phyloP scores from a whole-genome alignment of 1,284 basidiomycete genomes.

The Sphaerobolus stellatus region DNA sequence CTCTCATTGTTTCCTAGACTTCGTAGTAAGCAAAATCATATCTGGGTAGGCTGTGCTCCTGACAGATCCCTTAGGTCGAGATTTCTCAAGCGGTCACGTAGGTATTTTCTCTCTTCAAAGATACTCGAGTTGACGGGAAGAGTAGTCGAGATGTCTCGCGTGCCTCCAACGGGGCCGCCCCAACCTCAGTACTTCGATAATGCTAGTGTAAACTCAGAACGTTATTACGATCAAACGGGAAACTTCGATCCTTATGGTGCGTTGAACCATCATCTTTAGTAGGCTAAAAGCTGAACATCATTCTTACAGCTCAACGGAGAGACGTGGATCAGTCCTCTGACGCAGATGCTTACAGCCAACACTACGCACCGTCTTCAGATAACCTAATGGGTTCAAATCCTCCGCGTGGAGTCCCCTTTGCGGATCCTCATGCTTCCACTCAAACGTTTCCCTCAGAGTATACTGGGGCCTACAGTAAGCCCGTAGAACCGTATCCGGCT shows the following conservation, averaged over 20 bases:
- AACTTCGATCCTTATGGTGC: constrained; percentile 65
- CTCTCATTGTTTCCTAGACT: no score
- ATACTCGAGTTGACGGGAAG: no score
- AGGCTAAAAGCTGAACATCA: constrained; percentile 1
- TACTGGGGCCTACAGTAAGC: no score
- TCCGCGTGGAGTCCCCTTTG: constrained; percentile 53
- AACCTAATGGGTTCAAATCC: constrained; percentile 50
- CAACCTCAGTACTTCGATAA: constrained; percentile 26
- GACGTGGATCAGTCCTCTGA: constrained; percentile 71
- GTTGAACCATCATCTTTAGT: constrained; percentile 28
- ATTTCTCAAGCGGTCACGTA: no score
- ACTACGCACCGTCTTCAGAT: constrained; percentile 69
- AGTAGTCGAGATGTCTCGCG: no score
- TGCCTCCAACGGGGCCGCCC: no score
- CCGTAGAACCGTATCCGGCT: constrained; percentile 88
- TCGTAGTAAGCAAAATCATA: no score
- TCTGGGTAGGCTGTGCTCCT: no score
- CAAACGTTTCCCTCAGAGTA: constrained; percentile 62
- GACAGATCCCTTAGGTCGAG: no score
- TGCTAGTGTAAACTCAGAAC: constrained; percentile 27
- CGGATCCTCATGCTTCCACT: constrained; percentile 16
- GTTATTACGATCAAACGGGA: constrained; percentile 62
- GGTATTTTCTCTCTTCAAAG: no score
- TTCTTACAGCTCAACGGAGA: constrained; percentile 44
- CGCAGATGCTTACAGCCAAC: constrained; percentile 66